Base-by-base conservation (phyloP, 2,329 filamentous ascomycete genomes). In the Aspergillus amoenus region DNA sequence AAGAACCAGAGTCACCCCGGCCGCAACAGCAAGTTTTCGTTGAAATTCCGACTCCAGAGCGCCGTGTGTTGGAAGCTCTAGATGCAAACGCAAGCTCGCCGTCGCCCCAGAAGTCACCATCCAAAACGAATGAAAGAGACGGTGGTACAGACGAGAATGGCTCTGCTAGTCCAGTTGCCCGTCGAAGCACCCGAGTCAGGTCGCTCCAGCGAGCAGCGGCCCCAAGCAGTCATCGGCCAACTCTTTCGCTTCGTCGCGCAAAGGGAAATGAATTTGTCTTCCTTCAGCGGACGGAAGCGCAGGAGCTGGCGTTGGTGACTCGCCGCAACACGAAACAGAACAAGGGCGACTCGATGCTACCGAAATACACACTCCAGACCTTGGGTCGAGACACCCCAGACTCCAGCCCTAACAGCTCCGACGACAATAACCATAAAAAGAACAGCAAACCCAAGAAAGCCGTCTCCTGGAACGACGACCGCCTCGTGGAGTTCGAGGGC, bases 191-290 rank as follows among this genome's bases (percentile, higher is more conserved):
- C 46, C 70, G 76, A 43, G 61, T 61, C 53, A 69, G 67, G 58
- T 58, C 61, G 41, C 59, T 64, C 48, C 62, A 66, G 58, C 59
- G 57, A 44, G 56, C 64, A 6, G 61, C 64, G 24, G 60, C 59
- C 17, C 65, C 69, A 15, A 53, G 53, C 27, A 59, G 63, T 13
- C 61, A 73, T 40, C 75, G 73, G 52, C 75, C 72, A 47, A 70
- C 70, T 6, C 74, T 78, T 48, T 69, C 76, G 4, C 70, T 79
- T 18, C 76, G 77, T 49, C 74, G 77, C 12, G 69, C 76, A 3
- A 78, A 74, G 48, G 77, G 77, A 5, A 78, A 70, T 5, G 77
- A 79, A 50, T 79, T 79, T 51, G 66, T 79, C 27, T 78, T 78
- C 53, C 65, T 72, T 24, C 70, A 77, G 47, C 68, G 70, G 11